Conservation (phyloP, 139 green algal species). For the Micractinium conductrix region DNA sequence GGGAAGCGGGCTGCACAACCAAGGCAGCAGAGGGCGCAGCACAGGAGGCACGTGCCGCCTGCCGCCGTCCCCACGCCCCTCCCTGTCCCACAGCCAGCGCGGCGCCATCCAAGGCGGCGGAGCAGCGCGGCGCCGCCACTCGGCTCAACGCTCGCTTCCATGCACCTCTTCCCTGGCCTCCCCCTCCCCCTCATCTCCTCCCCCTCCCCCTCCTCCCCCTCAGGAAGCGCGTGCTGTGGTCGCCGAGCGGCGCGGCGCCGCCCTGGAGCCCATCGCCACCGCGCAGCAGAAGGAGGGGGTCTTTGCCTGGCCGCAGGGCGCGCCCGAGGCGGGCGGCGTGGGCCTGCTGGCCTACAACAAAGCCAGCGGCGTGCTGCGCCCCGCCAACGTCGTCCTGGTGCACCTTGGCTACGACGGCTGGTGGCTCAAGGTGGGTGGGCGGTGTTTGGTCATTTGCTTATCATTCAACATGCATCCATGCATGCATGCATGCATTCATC, state of each 20-base stretch:
- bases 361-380: slow-evolving; percentile 39
- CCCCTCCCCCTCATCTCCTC: neutral
- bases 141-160: neutral
- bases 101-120: too few relatives aligned
- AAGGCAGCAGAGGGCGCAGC: too few relatives aligned
- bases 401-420: slow-evolving; percentile 87
- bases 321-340: slow-evolving; percentile 43
- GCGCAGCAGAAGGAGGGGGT: slow-evolving; percentile 36
- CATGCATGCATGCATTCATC: too few relatives aligned
- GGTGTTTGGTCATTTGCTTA: neutral
- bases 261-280: slow-evolving; percentile 40
- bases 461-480: too few relatives aligned
- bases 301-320: slow-evolving; percentile 58
- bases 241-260: slow-evolving; percentile 53
- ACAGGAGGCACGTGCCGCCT: too few relatives aligned
- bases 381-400: slow-evolving; percentile 47
- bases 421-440: slow-evolving; percentile 67
- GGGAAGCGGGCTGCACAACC: too few relatives aligned
- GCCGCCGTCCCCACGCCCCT: too few relatives aligned
- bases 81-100: too few relatives aligned
- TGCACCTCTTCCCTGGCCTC: neutral
- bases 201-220: neutral
- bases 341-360: slow-evolving; percentile 70
- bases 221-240: slow-evolving; percentile 58
- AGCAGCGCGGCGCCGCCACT: too few relatives aligned